Conservation (phyloP, 805 yeast species). For the Yarrowia phangngaensis region DNA sequence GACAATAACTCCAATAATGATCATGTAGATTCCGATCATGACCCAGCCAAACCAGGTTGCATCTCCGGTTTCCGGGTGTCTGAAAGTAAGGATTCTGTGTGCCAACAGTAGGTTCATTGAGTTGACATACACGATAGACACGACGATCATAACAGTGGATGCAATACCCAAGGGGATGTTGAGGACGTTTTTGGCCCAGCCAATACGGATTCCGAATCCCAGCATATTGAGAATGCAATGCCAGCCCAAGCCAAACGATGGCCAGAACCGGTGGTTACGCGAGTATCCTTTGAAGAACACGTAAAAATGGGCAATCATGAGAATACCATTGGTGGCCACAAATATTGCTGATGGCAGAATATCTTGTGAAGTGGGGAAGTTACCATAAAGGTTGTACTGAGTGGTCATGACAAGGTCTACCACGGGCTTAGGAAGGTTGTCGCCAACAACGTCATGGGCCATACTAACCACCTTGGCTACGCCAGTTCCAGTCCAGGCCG, state of each 20-base stretch:
- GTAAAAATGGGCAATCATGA: conserved; percentile 46
- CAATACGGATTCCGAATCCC: conserved; percentile 57
- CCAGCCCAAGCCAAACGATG: conserved; percentile 51
- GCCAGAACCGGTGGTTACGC: conserved; percentile 51
- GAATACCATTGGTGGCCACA: conserved; percentile 49
- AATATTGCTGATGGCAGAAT: conserved; percentile 59
- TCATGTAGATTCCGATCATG: conserved; percentile 50
- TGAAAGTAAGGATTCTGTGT: conserved; percentile 71
- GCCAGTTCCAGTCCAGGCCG: conserved; percentile 23
- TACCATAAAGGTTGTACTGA: conserved; percentile 51
- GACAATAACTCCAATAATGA: conserved; percentile 55
- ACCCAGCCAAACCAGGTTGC: conserved; percentile 42
- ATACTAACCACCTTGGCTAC: conserved; percentile 13
- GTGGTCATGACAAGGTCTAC: conserved; percentile 24
- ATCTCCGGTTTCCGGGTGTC: conserved; percentile 68
- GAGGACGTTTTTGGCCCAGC: conserved; percentile 56
- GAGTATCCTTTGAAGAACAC: conserved; percentile 41
- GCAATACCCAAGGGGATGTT: conserved; percentile 51
- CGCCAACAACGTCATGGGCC: conserved; percentile 19
- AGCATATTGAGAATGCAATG: conserved; percentile 52
- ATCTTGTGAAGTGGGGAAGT: conserved; percentile 53
- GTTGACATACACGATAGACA: conserved; percentile 57
- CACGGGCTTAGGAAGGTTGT: conserved; percentile 3
- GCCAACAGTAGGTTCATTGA: conserved; percentile 62
- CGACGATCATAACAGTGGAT: conserved; percentile 52